Evolutionary conservation across 2,329 filamentous ascomycete species (phyloP), one percentile per base, ranked within the genome.

Genomic region (Scytalidium lignicola): DNA sequence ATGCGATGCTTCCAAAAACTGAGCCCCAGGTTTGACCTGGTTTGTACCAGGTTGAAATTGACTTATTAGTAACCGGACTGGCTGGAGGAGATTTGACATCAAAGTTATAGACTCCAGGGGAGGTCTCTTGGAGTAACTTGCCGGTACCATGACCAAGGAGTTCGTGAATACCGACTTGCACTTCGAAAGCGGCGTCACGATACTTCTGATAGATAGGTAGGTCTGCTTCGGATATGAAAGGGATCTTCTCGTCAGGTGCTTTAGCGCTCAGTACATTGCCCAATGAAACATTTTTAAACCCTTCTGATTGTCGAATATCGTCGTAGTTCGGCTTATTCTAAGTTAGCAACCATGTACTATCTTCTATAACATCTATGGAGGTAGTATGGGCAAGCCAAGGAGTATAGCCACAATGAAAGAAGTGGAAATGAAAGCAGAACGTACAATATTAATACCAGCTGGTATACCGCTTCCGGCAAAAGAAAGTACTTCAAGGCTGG

Each of bases 101-200:
- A 63, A 97, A 97, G 73, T 97, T 97, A 75, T 81, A 96, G 41
- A 80, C 74, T 10, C 90, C 90, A 1, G 86, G 78, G 2, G 83
- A 77, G 0, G 88, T 96, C 67, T 97, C 92, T 68, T 96, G 90
- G 0, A 97, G 78, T 10, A 97, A 78, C 70, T 96, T 97, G 43
- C 92, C 92, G 51, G 91, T 96, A 23, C 92, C 92, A 60, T 96
- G 92, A 17, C 91, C 88, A 62, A 72, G 82, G 46, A 96, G 81
- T 66, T 96, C 91, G 68, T 97, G 92, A 18, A 97, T 84, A 20
- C 91, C 92, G 44, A 99, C 92, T 70, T 97, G 91, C 2, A 96
- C 90, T 68, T 97, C 92, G 60, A 97, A 97, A 0, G 92, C 85
- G 6, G 81, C 79, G 61, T 96, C 91, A 10, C 90, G 87, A 68